phyloP scores from a whole-genome alignment of 495 filamentous ascomycete genomes.

The Aspergillus kassunensis region DNA sequence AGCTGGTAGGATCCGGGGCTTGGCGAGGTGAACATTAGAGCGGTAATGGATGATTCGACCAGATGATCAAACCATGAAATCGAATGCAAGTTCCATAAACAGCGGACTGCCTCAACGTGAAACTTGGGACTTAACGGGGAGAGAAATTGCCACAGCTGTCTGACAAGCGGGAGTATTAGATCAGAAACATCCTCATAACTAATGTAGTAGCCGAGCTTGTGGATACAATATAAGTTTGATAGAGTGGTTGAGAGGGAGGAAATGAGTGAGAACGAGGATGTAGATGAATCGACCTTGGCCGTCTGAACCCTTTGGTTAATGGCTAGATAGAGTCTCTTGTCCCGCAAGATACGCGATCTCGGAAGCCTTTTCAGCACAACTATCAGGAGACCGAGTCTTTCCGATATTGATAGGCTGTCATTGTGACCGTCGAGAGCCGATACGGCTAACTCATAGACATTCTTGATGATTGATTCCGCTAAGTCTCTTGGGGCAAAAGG shows the following conservation, averaged over 20 bases:
- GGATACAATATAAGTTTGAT: constrained; percentile 57
- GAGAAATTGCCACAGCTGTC: constrained; percentile 71
- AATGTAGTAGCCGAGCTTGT: constrained; percentile 44
- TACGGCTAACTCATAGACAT: constrained; percentile 53
- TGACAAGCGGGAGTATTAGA: constrained; percentile 63
- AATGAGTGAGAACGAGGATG: constrained; percentile 38
- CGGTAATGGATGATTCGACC: constrained; percentile 76
- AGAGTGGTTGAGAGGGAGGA: constrained; percentile 60
- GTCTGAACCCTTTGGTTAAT: constrained; percentile 38
- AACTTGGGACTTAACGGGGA: constrained; percentile 80
- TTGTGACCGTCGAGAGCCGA: constrained; percentile 27
- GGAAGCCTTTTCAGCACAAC: constrained; percentile 57
- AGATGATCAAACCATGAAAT: constrained; percentile 52
- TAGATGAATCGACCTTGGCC: constrained; percentile 23
- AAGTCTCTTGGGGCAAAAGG: constrained; percentile 56
- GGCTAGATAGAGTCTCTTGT: constrained; percentile 50
- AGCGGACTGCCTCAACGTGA: constrained; percentile 86
- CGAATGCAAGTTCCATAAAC: constrained; percentile 78
- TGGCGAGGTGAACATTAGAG: constrained; percentile 58
- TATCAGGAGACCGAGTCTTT: constrained; percentile 48
- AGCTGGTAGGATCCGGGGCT: constrained; percentile 22
- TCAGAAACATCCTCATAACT: constrained; percentile 55
- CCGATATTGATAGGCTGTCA: constrained; percentile 29
- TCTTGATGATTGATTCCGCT: constrained; percentile 58
- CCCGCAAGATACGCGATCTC: constrained; percentile 48